Conservation (phyloP, 2,329 filamentous ascomycete species). For the Chalaropsis ovoidea region DNA sequence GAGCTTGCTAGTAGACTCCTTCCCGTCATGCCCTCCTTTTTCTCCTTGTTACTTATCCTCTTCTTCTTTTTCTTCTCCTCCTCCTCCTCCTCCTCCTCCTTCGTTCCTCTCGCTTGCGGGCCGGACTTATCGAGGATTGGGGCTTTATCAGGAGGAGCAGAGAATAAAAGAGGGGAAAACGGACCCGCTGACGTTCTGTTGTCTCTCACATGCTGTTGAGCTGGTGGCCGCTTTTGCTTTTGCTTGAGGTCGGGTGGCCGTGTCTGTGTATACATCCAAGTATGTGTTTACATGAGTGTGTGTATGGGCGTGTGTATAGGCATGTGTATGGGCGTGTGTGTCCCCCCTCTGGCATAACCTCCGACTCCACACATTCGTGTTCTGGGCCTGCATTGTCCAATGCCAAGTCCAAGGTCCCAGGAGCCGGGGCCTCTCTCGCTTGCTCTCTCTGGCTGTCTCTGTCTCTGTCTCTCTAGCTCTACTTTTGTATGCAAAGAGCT, state of each 20-base stretch:
- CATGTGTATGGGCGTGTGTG: not conserved
- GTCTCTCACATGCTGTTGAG: not conserved
- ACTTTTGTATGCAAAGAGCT: not conserved
- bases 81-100: no score
- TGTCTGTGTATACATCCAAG: not conserved
- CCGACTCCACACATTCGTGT: conserved; percentile 6
- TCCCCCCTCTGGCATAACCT: not conserved
- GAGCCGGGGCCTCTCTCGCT: not conserved
- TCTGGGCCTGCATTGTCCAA: conserved; percentile 8
- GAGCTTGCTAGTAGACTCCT: not conserved
- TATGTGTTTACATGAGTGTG: not conserved
- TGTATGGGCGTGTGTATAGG: not conserved
- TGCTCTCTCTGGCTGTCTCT: no score
- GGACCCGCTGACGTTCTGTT: not conserved
- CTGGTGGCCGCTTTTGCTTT: not conserved
- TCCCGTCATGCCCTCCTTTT: not conserved
- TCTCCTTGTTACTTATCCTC: not conserved
- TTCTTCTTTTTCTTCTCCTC: not conserved
- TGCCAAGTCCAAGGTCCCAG: not conserved
- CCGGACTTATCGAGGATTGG: not conserved
- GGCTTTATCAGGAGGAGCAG: not conserved
- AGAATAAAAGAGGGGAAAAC: not conserved
- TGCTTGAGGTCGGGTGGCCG: no score
- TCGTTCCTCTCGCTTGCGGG: not conserved
- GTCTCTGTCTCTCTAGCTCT: no score